These are phyloP conservation scores for Verticillium isaacii DNA, from an alignment of 2,329 filamentous ascomycete genomes.

Conservation along the genomic window DNA sequence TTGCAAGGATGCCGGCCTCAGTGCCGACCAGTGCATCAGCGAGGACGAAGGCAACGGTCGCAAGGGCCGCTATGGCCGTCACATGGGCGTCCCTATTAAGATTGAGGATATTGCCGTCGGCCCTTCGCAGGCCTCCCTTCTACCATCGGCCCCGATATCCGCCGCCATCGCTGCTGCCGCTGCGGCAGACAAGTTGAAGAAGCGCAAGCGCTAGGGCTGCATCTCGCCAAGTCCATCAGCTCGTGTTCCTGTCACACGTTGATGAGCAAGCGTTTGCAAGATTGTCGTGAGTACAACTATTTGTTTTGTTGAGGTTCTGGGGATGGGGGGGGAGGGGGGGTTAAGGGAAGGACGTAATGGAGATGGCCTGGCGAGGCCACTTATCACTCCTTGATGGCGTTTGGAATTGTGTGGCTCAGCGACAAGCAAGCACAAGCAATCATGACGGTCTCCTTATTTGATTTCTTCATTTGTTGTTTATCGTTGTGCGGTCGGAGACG, in stretches of 20 bases:
- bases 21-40: conserved; percentile 89
- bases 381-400: conserved; percentile 13
- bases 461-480: conserved; percentile 4
- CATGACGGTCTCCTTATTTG: conserved; percentile 9
- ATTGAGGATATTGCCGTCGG: conserved; percentile 42
- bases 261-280: background rate
- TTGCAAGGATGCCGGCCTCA: conserved; percentile 93
- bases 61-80: conserved; percentile 81
- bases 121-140: conserved; percentile 29
- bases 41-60: conserved; percentile 97
- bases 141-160: conserved; percentile 40
- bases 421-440: background rate
- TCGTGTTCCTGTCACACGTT: background rate
- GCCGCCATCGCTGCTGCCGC: conserved; percentile 21
- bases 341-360: conserved; percentile 5
- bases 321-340: background rate
- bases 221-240: background rate
- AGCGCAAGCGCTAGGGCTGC: conserved; percentile 51
- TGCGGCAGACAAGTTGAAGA: conserved; percentile 53
- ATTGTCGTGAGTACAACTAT: background rate
- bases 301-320: background rate
- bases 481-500: conserved; percentile 1
- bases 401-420: conserved; percentile 4
- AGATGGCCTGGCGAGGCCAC: conserved; percentile 5
- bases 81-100: conserved; percentile 64